These are phyloP conservation scores for Sambucus nigra DNA, from an alignment of 129 eudicot species.

Conservation along the genomic window DNA sequence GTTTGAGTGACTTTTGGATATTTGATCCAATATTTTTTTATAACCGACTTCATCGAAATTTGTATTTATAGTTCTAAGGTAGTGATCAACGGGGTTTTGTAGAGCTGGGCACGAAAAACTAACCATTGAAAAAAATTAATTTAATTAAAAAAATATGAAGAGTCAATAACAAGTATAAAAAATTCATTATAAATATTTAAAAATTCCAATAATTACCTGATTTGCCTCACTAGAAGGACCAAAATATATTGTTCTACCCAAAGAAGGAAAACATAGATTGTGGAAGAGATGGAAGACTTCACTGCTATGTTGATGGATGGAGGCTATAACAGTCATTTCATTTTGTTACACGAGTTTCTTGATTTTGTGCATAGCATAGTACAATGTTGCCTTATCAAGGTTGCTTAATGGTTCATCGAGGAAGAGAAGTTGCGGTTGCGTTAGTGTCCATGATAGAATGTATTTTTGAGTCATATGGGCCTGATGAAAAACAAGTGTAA, in stretches of 20 bases:
- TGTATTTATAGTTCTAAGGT: slow-evolving; percentile 21
- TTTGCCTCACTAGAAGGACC: slow-evolving; percentile 19
- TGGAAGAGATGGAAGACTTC: too few species aligned
- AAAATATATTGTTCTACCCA: slow-evolving; percentile 25
- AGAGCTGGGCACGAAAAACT: slow-evolving; percentile 26
- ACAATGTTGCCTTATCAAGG: too few species aligned
- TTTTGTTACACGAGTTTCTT: slow-evolving; percentile 16
- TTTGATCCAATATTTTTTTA: too few species aligned
- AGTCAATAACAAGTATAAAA: neutral
- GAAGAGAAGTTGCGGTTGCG: too few species aligned
- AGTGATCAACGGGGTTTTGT: slow-evolving; percentile 28
- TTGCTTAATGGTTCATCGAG: too few species aligned
- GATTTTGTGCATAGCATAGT: slow-evolving; percentile 30
- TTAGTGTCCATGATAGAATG: too few species aligned
- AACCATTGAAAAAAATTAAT: slow-evolving; percentile 22
- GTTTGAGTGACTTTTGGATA: too few species aligned
- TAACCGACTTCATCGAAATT: slow-evolving; percentile 24
- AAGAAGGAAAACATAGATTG: too few species aligned
- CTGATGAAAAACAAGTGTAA: too few species aligned
- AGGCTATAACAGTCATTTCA: too few species aligned
- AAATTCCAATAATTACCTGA: slow-evolving; percentile 15
- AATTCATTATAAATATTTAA: neutral
- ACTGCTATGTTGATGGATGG: too few species aligned
- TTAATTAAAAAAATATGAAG: neutral
- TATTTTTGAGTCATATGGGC: too few species aligned